Evolutionary conservation across 345 rosid species (phyloP), one percentile per base, ranked within the genome.

Genomic region (Eucalyptus curtisii): DNA sequence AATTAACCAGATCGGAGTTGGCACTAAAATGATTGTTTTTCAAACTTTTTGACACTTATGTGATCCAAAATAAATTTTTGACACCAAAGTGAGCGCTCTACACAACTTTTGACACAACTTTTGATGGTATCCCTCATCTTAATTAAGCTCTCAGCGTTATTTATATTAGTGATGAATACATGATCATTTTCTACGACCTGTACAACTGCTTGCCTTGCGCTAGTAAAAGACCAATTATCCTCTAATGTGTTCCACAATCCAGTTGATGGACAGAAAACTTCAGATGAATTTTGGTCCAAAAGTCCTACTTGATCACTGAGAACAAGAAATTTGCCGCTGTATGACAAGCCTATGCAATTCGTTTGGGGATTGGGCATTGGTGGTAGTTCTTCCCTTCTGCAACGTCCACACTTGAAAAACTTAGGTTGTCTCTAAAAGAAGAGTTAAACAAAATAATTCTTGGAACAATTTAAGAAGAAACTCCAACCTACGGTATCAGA

Each of bases 331-430:
- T 93, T 93, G n/a, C 97, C 97, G 87, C 93, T 94, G 88, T 91
- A 93, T 30, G 98, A 91, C 88, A 96, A 89, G 88, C 99, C 97
- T 31, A 92, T 87, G 91, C 99, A 97, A 88, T 96, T 97, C 95
- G 90, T 90, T 91, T 91, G 94, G 53, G 95, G 95, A 42, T 92
- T 91, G 55, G 92, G 94, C 99, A 97, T 93, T 64, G 95, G 91
- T n/a, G 97, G 95, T 89, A 97, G 45, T 81, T 97, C 96, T 91
- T 94, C 96, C 98, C 99, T 96, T 79, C 99, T 97, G 94, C 92
- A 92, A 90, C 49, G 64, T 89, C 71, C 50, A 49, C 7, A 10
- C 37, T 64, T 64, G 71, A n/a, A n/a, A 64, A 64, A 64, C 71
- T 64, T 64, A 64, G 71, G 71, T n/a, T 30, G 71, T 64, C 71